Evolutionary conservation across 495 filamentous ascomycete species (phyloP).

Genomic region (Daldinia concentrica): DNA sequence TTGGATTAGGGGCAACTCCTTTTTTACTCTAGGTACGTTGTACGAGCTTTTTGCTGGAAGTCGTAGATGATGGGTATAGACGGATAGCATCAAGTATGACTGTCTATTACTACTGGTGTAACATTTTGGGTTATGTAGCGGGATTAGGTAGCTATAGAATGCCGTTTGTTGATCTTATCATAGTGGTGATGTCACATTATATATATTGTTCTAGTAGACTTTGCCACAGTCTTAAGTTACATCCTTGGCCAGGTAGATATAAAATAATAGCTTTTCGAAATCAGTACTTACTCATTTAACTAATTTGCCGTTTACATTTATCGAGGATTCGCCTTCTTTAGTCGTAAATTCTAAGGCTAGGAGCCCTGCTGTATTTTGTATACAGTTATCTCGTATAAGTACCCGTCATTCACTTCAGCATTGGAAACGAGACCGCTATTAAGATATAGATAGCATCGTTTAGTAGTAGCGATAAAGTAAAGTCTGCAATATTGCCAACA

Average conservation of each 20-base stretch:
- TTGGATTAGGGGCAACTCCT: not conserved
- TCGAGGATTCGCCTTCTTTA: no score
- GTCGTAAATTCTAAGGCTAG: no score
- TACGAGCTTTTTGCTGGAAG: not conserved
- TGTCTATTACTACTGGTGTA: not conserved
- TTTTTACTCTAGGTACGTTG: no score
- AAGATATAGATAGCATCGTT: not conserved
- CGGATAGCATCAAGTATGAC: not conserved
- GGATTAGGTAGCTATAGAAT: not conserved
- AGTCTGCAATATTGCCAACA: not conserved
- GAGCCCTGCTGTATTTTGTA: no score
- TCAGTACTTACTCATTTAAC: no score
- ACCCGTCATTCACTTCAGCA: no score
- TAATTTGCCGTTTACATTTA: no score
- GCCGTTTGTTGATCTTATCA: not conserved
- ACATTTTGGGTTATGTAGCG: not conserved
- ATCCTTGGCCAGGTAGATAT: no score
- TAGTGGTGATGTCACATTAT: not conserved
- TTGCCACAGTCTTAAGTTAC: not conserved
- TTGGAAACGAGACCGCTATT: no score
- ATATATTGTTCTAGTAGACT: not conserved
- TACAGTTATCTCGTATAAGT: no score
- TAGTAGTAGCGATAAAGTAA: not conserved
- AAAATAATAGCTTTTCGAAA: no score
- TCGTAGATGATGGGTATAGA: not conserved